These are phyloP conservation scores for Plantago major DNA, from an alignment of 257 asterid genomes.

Conservation along the genomic window DNA sequence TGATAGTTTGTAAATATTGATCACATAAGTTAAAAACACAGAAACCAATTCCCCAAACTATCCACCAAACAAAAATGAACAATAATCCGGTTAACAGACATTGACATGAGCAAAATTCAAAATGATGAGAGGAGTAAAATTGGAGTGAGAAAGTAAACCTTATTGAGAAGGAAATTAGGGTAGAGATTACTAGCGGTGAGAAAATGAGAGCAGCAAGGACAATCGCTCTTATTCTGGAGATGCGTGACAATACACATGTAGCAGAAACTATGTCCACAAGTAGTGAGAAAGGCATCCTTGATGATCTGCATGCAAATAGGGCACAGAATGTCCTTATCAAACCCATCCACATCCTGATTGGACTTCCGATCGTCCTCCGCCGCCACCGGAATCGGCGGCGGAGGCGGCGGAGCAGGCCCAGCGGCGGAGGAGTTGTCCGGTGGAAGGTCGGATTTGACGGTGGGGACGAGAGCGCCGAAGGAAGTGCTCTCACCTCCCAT, in stretches of 20 bases:
- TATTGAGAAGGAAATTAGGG: conserved; percentile 92
- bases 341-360: conserved; percentile 31
- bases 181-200: conserved; percentile 59
- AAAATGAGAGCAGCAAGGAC: conserved; percentile 82
- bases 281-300: conserved; percentile 77
- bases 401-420: conserved; percentile 22
- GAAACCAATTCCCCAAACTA: too few species aligned
- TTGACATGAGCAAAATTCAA: too few species aligned
- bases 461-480: conserved; percentile 51
- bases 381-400: conserved; percentile 6
- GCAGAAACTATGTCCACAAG: conserved; percentile 93
- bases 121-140: neutral
- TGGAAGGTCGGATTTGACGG: conserved; percentile 39
- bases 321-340: conserved; percentile 73
- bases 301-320: conserved; percentile 94
- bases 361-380: neutral
- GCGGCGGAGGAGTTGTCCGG: conserved; percentile 14
- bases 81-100: too few species aligned
- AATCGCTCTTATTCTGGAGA: conserved; percentile 76
- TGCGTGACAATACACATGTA: conserved; percentile 85
- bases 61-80: too few species aligned
- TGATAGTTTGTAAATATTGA: too few species aligned
- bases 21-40: too few species aligned
- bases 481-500: conserved; percentile 40
- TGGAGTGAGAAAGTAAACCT: conserved; percentile 34